Conservation (phyloP, 2,329 filamentous ascomycete species). For the Fusarium sp. region DNA sequence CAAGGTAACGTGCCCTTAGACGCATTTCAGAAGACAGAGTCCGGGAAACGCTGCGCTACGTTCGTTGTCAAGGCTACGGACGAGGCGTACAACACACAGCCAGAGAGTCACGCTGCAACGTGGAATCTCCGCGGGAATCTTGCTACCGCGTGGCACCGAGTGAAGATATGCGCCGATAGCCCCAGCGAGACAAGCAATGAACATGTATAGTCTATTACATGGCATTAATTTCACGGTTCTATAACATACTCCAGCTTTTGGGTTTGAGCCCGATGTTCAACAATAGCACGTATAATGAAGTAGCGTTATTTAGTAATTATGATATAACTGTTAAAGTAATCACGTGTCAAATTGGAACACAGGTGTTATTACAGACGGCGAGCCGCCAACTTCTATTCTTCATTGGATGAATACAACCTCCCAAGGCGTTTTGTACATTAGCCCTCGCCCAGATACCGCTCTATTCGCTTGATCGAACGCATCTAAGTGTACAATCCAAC, state of each 20-base stretch:
- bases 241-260: not conserved
- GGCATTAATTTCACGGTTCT: slow-evolving; percentile 1
- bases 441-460: slow-evolving; percentile 18
- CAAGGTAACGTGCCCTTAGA: slow-evolving; percentile 59
- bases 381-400: slow-evolving; percentile 35
- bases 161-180: slow-evolving; percentile 58
- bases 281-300: not conserved
- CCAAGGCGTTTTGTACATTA: slow-evolving; percentile 40
- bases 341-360: not conserved
- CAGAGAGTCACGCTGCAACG: slow-evolving; percentile 69
- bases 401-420: slow-evolving; percentile 35
- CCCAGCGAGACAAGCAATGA: slow-evolving; percentile 9
- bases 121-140: slow-evolving; percentile 76
- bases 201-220: not conserved
- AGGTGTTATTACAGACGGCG: not conserved
- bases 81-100: slow-evolving; percentile 75
- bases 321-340: not conserved
- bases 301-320: not conserved
- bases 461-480: slow-evolving; percentile 34
- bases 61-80: slow-evolving; percentile 76
- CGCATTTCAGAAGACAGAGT: slow-evolving; percentile 39
- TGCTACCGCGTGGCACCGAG: slow-evolving; percentile 75
- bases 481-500: slow-evolving; percentile 47
- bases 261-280: slow-evolving; percentile 2
- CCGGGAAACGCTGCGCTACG: slow-evolving; percentile 57